Conservation (phyloP, 2,329 filamentous ascomycete genomes). For the Mycosphaerella sp. region DNA sequence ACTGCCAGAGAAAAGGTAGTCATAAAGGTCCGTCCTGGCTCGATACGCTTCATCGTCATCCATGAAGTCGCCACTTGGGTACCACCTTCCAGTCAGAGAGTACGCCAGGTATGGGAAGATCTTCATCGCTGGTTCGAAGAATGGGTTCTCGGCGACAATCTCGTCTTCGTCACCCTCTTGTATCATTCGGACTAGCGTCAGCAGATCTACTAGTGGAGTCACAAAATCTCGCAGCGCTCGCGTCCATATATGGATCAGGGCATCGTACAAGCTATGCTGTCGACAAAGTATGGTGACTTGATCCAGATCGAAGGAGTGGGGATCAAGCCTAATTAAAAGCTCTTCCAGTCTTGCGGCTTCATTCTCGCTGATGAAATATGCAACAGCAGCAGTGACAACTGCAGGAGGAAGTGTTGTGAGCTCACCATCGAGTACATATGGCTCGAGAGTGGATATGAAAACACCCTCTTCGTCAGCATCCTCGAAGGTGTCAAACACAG, state of each 20-base stretch:
- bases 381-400: constrained; percentile 79
- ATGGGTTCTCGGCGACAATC: constrained; percentile 38
- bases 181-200: constrained; percentile 54
- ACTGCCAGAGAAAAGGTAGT: constrained; percentile 85
- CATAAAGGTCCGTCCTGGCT: constrained; percentile 85
- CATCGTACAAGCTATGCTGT: constrained; percentile 86
- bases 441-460: constrained; percentile 83
- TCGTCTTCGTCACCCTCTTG: constrained; percentile 54
- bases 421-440: constrained; percentile 73
- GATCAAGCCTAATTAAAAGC: constrained; percentile 89
- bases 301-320: constrained; percentile 85
- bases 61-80: constrained; percentile 75
- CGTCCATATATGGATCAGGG: constrained; percentile 95
- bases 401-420: constrained; percentile 71
- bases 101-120: constrained; percentile 95
- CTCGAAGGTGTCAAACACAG: constrained; percentile 85
- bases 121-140: constrained; percentile 71
- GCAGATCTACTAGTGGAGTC: constrained; percentile 78
- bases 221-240: constrained; percentile 83
- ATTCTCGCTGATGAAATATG: constrained; percentile 69
- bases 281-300: constrained; percentile 88
- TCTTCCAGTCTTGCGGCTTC: constrained; percentile 79
- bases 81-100: constrained; percentile 79
- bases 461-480: constrained; percentile 65
- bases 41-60: constrained; percentile 63